A percentile compares a stretch with the other conserved stretches of the same genome.
These are phyloP conservation scores for Waltergamsia citrina DNA, from an alignment of 2,329 filamentous ascomycete genomes.

Conservation along the genomic window DNA sequence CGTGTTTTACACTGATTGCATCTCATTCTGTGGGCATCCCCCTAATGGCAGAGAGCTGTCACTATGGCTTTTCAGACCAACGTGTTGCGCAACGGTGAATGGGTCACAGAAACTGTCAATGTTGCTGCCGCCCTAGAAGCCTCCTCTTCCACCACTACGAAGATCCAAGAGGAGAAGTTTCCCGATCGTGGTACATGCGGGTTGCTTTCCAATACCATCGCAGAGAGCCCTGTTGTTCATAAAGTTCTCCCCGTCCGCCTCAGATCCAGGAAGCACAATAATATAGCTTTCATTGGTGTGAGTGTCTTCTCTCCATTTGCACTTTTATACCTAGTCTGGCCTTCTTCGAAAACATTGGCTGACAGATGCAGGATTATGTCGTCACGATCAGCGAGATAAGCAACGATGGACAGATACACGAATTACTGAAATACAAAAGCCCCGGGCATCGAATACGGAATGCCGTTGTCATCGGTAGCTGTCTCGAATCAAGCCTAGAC, in stretches of 20 bases:
- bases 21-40: too few relatives aligned
- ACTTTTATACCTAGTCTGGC: not conserved
- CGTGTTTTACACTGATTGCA: too few relatives aligned
- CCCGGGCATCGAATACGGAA: slow-evolving; percentile 73
- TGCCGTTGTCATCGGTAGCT: slow-evolving; percentile 62
- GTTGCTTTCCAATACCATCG: slow-evolving; percentile 67
- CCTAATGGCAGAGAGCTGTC: too few relatives aligned
- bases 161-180: not conserved
- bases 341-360: not conserved
- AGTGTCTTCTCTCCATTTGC: slow-evolving; percentile 19
- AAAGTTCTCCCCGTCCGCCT: slow-evolving; percentile 75
- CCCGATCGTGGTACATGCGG: slow-evolving; percentile 46
- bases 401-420: slow-evolving; percentile 59
- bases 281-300: slow-evolving; percentile 80
- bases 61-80: slow-evolving; percentile 42
- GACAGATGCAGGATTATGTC: slow-evolving; percentile 51
- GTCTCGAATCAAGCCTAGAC: not conserved
- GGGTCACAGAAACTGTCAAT: slow-evolving; percentile 44
- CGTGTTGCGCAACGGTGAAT: slow-evolving; percentile 42
- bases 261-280: slow-evolving; percentile 59
- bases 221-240: slow-evolving; percentile 65
- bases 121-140: slow-evolving; percentile 30
- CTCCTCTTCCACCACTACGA: slow-evolving; percentile 14
- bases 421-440: slow-evolving; percentile 69
- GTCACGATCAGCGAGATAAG: slow-evolving; percentile 73